Percentiles rank a stretch among this genome's conserved stretches.
Evolutionary conservation across 2,329 filamentous ascomycete species (phyloP).

Genomic region (Onygenales sp.): DNA sequence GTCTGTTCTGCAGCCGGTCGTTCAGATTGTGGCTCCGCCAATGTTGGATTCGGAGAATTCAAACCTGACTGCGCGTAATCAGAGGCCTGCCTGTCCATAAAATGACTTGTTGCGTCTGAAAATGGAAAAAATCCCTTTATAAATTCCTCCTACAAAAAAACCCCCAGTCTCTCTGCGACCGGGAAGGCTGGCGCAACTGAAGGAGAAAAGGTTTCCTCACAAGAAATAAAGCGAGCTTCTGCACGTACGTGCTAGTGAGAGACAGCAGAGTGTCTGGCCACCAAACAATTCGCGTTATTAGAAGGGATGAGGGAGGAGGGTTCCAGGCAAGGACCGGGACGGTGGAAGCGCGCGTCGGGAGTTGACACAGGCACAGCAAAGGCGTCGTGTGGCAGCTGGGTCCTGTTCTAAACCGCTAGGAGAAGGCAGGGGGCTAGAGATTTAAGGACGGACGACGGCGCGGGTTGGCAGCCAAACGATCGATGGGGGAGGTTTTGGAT

Average conservation of each 20-base stretch:
- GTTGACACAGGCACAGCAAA: neutral
- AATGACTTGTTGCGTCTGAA: slow-evolving; percentile 3
- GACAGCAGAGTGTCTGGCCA: neutral
- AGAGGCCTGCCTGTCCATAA: slow-evolving; percentile 53
- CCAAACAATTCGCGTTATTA: neutral
- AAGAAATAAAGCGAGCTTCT: slow-evolving; percentile 1
- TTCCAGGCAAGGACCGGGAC: neutral
- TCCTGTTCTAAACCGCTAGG: neutral
- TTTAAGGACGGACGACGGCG: neutral
- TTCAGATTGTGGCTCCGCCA: slow-evolving; percentile 64
- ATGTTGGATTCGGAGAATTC: slow-evolving; percentile 49
- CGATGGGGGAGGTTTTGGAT: neutral
- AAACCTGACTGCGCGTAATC: slow-evolving; percentile 86
- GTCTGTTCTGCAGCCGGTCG: slow-evolving; percentile 77
- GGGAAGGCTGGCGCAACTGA: neutral
- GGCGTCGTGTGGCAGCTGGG: neutral
- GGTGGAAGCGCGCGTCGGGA: neutral
- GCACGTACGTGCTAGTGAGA: slow-evolving; percentile 3
- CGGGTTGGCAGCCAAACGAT: neutral
- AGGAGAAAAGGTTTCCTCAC: slow-evolving; percentile 3
- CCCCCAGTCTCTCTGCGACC: neutral
- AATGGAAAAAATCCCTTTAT: neutral
- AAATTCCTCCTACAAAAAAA: slow-evolving; percentile 2
- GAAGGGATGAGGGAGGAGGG: neutral
- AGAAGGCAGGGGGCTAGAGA: neutral